phyloP scores from a whole-genome alignment of 1,284 basidiomycete genomes.

The Laetiporus sulphureus region DNA sequence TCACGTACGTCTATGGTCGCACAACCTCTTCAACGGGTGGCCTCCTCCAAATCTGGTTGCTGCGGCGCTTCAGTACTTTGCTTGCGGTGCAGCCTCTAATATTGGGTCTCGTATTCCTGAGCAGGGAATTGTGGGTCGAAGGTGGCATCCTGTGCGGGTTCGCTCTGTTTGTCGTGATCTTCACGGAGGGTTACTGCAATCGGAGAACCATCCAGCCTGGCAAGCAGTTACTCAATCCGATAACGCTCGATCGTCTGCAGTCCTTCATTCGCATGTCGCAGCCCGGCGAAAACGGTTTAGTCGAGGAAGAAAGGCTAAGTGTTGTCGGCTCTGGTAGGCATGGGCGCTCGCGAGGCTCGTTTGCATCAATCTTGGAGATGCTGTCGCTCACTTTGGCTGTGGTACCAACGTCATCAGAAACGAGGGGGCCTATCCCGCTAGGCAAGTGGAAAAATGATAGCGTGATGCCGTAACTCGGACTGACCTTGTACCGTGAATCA shows the following conservation, averaged over 20 bases:
- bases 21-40: constrained; percentile 69
- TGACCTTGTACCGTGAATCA: background rate
- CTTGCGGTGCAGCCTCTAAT: constrained; percentile 67
- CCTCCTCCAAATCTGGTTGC: constrained; percentile 64
- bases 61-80: constrained; percentile 61
- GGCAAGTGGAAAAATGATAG: constrained; percentile 35
- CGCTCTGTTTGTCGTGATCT: constrained; percentile 44
- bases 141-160: constrained; percentile 55
- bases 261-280: constrained; percentile 42
- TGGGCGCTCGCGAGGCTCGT: constrained; percentile 50
- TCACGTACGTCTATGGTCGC: constrained; percentile 68
- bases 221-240: constrained; percentile 41
- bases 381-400: constrained; percentile 72
- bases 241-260: constrained; percentile 51
- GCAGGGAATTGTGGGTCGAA: constrained; percentile 61
- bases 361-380: constrained; percentile 74
- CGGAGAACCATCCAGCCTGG: constrained; percentile 45
- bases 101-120: constrained; percentile 66
- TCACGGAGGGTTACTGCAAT: constrained; percentile 51
- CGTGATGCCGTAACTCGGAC: constrained; percentile 4
- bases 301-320: constrained; percentile 46
- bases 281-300: constrained; percentile 27
- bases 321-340: constrained; percentile 42
- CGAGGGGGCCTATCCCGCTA: constrained; percentile 57
- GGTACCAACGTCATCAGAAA: constrained; percentile 50